Conservation (phyloP, 768 basidiomycete genomes). For the Collybia nuda region DNA sequence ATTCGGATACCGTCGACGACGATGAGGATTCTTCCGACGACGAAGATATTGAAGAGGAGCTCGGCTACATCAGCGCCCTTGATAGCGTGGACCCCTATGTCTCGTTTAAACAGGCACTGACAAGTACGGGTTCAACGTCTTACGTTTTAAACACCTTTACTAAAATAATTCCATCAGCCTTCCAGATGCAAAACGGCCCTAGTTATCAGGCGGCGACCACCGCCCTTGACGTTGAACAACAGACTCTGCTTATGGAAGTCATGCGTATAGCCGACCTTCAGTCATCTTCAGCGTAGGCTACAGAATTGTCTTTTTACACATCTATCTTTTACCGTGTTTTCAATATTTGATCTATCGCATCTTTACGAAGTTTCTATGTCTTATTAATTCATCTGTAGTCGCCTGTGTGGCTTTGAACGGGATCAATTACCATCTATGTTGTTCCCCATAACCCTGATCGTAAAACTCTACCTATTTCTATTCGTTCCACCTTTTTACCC, state of each 20-base stretch:
- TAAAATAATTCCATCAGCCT: conserved; percentile 39
- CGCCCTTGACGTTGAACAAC: conserved; percentile 68
- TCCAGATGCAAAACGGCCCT: conserved; percentile 71
- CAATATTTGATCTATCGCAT: conserved; percentile 12
- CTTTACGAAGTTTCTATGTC: conserved; percentile 5
- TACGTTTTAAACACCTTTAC: conserved; percentile 2
- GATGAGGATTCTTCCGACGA: conserved; percentile 54
- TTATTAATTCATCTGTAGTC: not conserved
- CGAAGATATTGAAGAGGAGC: conserved; percentile 72
- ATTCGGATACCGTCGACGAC: conserved; percentile 53
- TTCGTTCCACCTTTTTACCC: no score
- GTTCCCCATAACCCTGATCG: no score
- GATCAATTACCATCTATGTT: no score
- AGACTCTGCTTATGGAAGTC: conserved; percentile 82
- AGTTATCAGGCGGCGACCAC: conserved; percentile 77
- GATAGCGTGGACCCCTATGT: conserved; percentile 78
- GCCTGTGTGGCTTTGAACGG: no score
- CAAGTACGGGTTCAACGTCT: conserved; percentile 46
- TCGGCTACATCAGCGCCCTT: conserved; percentile 82
- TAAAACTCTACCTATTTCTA: no score
- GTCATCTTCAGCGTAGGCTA: conserved; percentile 8
- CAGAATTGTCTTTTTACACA: conserved; percentile 2
- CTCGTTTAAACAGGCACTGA: conserved; percentile 76
- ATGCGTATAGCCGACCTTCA: conserved; percentile 65
- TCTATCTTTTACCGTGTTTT: conserved; percentile 7